Base-by-base conservation (phyloP, 1,284 basidiomycete genomes). In the Agaricales sp. region DNA sequence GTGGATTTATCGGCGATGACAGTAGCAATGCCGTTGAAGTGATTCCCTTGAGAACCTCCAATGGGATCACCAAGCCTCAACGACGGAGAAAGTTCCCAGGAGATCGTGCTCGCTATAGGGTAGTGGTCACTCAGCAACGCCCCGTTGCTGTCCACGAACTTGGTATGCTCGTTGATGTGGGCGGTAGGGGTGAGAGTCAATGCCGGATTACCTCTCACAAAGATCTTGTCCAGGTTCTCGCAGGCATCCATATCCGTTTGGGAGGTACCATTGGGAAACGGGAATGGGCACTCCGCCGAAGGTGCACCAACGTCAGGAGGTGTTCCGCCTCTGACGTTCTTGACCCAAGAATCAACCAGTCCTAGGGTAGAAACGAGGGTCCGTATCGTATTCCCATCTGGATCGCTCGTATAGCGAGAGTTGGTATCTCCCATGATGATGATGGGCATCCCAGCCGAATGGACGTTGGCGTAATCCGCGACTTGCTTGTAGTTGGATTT, bases 371-470 rank as follows among this genome's bases (percentile, higher is more conserved):
- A 39, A 1, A 50, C 14, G n/a, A 55, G 16, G 50, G 23, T 58
- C 50, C 20, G 58, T 46, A 52, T 48, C 43, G 37, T 55, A 37
- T 41, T 55, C 20, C 47, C 52, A 50, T 63, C 62, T 23, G 54
- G 55, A 6, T 52, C 51, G 43, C 62, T 58, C 11, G 63, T 66
- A 53, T 68, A 68, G 1, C 65, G 58, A 11, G 60, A 50, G 47
- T 69, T 69, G 24, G 66, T 69, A 54, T 69, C 67, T 8, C 67
- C 67, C 55, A 66, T 63, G 41, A 68, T 56, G 26, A 69, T 50
- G n/a, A 67, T 57, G 0, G 67, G 60, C 57, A 64, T 65, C 12
- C 66, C 66, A 2, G 48, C 43, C 4, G 66, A 67, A 54, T 59
- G 58, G 11, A 49, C 55, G 24, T 55, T 41, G 16, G 64, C 61